Evolutionary conservation across 306 rosid genomes (phyloP).

Genomic region (Dryas octopetala): DNA sequence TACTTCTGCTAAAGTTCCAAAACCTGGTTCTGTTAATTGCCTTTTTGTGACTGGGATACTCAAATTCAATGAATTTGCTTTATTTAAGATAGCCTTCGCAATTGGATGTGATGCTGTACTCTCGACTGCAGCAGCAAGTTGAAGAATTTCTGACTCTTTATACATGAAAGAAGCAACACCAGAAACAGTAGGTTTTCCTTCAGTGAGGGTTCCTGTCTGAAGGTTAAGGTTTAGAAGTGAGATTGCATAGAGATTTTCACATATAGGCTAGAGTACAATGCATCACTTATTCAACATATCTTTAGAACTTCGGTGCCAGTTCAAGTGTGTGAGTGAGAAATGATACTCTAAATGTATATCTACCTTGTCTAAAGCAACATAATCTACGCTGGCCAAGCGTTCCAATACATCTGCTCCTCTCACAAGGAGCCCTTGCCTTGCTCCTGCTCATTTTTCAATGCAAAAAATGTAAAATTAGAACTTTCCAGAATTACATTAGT

Average conservation of each 20-base stretch:
- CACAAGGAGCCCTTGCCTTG: conserved; percentile 91
- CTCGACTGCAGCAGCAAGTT: conserved; percentile 93
- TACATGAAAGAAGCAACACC: conserved; percentile 57
- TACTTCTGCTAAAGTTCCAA: conserved; percentile 86
- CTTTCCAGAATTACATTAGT: not conserved
- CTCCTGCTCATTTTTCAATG: conserved; percentile 60
- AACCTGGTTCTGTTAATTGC: conserved; percentile 88
- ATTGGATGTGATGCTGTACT: conserved; percentile 97
- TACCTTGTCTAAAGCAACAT: conserved; percentile 90
- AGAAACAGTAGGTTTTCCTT: conserved; percentile 90
- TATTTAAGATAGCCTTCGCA: conserved; percentile 76
- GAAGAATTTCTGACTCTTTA: conserved; percentile 76
- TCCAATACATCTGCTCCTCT: conserved; percentile 96
- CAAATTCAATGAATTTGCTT: conserved; percentile 79
- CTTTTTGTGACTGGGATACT: conserved; percentile 65
- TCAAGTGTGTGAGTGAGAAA: not conserved
- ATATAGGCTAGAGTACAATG: conserved; percentile 2
- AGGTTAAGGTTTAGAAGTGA: conserved; percentile 32
- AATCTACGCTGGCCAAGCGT: conserved; percentile 75
- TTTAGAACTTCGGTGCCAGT: not conserved
- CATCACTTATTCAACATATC: not conserved
- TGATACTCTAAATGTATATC: conserved; percentile 3
- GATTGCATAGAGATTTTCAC: conserved; percentile 14
- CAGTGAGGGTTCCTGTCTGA: conserved; percentile 98
- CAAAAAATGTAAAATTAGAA: conserved; percentile 10